Base-by-base conservation (phyloP, 345 rosid genomes). In the Adansonia digitata region DNA sequence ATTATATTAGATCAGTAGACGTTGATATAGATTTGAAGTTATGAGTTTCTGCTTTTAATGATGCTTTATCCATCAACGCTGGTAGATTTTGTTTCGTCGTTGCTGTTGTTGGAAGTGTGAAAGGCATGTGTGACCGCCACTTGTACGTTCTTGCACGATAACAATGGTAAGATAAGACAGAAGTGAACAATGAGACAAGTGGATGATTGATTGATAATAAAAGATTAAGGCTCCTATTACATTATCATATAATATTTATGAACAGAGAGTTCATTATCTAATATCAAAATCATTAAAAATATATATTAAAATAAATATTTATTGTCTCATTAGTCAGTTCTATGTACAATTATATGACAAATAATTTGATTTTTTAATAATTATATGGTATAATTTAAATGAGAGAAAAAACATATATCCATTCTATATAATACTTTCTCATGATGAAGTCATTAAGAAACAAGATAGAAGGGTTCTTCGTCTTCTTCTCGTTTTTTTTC, bases 81-180 rank as follows among this genome's bases (percentile, higher is more conserved):
- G 65, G 15, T 15, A 40, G 65, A 31, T 31, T n/a, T n/a, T n/a
- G n/a, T n/a, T n/a, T n/a, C n/a, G n/a, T n/a, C n/a, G n/a, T 29
- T 60, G 39, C 15, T 5, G 20, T 29, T 10, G 29, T 2, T 52
- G 12, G 48, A 29, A 77, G 37, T 53, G 63, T 55, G 39, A 46
- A 70, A 74, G 79, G 77, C 72, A 63, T 72, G 40, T 70, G 77
- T 75, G 78, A 77, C 85, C 85, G 88, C 82, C 87, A 87, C 84
- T 84, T 84, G 88, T 87, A 79, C 78, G n/a, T 61, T 66, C 80
- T 31, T 85, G 87, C 87, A 83, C 82, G 91, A 79, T n/a, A 75
- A 88, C 75, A 77, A 75, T 72, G 74, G 77, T 82, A 1, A 31
- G 37, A 29, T 11, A 27, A 20, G 3, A 24, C 10, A 34, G 60